Conservation (phyloP, 2,329 filamentous ascomycete species). For the Trichophyton rubrum region DNA sequence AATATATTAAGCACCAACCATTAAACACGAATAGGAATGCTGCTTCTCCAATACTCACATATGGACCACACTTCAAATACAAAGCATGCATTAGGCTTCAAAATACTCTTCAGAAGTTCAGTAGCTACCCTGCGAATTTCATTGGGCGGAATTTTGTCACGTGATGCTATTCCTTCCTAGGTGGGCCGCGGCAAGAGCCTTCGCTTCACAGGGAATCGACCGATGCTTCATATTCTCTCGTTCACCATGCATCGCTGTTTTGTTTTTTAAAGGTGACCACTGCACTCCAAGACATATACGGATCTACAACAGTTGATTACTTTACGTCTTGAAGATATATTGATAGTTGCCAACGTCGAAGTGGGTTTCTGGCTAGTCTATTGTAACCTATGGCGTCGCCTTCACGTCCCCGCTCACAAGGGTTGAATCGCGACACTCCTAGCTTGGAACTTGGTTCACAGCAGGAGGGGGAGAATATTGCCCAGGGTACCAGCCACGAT, state of each 20-base stretch:
- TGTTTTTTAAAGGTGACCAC: background rate
- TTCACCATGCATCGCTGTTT: background rate
- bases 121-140: too few species aligned
- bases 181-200: background rate
- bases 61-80: too few species aligned
- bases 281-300: background rate
- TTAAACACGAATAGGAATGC: too few species aligned
- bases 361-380: background rate
- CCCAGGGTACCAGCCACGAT: background rate
- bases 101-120: too few species aligned
- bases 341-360: too few species aligned
- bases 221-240: background rate
- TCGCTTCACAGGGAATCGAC: background rate
- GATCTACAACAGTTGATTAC: background rate
- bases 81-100: too few species aligned
- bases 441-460: background rate
- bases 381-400: conserved; percentile 24
- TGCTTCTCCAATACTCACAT: too few species aligned
- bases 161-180: background rate
- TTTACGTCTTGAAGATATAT: background rate
- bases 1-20: too few species aligned
- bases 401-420: conserved; percentile 20
- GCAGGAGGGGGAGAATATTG: background rate
- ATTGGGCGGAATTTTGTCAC: background rate
- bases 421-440: conserved; percentile 10